phyloP scores from a whole-genome alignment of 768 basidiomycete species.

The Boletus reticuloceps region DNA sequence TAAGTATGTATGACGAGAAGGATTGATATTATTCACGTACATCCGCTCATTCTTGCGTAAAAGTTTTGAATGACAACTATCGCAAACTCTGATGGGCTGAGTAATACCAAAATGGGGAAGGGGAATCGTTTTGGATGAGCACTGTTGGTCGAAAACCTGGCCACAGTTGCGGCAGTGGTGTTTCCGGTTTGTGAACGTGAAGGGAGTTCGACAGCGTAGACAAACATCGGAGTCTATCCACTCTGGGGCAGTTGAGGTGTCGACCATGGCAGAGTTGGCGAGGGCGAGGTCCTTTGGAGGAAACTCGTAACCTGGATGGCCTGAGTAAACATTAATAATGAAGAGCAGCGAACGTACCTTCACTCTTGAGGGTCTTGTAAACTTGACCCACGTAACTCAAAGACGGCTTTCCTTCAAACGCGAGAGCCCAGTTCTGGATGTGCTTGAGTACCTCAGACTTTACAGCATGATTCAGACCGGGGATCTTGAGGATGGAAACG shows the following conservation, averaged over 20 bases:
- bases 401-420: conserved; percentile 78
- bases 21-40: conserved; percentile 33
- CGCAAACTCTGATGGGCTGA: conserved; percentile 92
- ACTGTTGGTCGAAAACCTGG: conserved; percentile 91
- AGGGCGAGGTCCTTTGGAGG: conserved; percentile 73
- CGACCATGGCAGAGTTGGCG: conserved; percentile 81
- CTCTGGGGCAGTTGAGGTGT: conserved; percentile 89
- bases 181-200: conserved; percentile 94
- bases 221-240: conserved; percentile 98
- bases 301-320: conserved; percentile 66
- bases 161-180: conserved; percentile 99
- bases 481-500: conserved; percentile 81
- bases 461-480: conserved; percentile 75
- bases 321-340: neutral
- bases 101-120: conserved; percentile 93
- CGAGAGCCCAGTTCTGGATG: conserved; percentile 92
- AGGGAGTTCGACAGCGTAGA: conserved; percentile 85
- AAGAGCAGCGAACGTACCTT: conserved; percentile 51
- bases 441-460: conserved; percentile 72
- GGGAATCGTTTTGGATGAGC: conserved; percentile 79
- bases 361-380: conserved; percentile 70
- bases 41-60: conserved; percentile 58
- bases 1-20: neutral
- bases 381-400: conserved; percentile 76
- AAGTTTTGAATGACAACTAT: conserved; percentile 81